Percentiles rank a stretch among this genome's conserved stretches.
phyloP scores from a whole-genome alignment of 495 filamentous ascomycete species.

The Achaetomiella virescens region DNA sequence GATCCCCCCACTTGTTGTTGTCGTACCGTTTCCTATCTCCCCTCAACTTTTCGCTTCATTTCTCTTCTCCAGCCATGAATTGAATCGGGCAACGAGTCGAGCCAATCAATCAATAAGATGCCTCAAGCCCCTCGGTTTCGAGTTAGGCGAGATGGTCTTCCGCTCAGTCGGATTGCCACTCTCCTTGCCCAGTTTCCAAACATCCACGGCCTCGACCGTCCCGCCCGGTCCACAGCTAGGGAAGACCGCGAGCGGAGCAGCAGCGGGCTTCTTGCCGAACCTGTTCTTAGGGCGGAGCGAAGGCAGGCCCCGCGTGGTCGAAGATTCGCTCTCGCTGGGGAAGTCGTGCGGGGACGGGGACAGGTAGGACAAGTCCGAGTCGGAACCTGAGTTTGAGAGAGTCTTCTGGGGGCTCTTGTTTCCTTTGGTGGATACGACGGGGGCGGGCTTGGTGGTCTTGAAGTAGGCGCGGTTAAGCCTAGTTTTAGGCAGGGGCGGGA shows the following conservation, averaged over 20 bases:
- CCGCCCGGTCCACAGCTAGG: too few relatives aligned
- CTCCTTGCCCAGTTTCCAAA: too few relatives aligned
- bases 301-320: constrained; percentile 8
- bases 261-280: neutral
- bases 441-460: constrained; percentile 29
- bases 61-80: too few relatives aligned
- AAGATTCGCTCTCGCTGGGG: neutral
- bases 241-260: too few relatives aligned
- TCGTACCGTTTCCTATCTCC: too few relatives aligned
- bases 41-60: too few relatives aligned
- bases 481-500: constrained; percentile 27
- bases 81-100: too few relatives aligned
- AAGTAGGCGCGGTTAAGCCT: constrained; percentile 38
- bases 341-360: constrained; percentile 12
- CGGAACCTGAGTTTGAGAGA: neutral
- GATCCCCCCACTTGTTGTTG: too few relatives aligned
- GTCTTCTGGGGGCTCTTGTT: neutral
- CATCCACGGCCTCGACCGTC: too few relatives aligned
- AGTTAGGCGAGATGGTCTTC: constrained; percentile 39
- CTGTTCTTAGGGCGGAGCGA: constrained; percentile 21
- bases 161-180: neutral
- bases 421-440: too few relatives aligned
- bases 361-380: constrained; percentile 21
- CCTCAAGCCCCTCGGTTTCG: constrained; percentile 38
- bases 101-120: constrained; percentile 39